phyloP scores from a whole-genome alignment of 805 yeast genomes.

The Spathaspora girioi region DNA sequence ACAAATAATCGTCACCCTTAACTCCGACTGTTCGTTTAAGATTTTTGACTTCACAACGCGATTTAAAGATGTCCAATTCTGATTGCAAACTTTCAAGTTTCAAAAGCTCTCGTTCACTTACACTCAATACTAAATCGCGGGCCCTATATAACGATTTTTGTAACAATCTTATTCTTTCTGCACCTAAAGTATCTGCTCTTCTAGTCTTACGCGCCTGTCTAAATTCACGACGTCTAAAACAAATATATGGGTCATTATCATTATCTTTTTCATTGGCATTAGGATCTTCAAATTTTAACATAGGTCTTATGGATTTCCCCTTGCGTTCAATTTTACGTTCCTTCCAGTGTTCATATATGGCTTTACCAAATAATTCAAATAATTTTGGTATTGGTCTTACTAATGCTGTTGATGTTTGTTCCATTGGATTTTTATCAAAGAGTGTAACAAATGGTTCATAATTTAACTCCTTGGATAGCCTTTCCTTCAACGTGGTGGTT shows the following conservation, averaged over 20 bases:
- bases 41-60: constrained; percentile 66
- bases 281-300: constrained; percentile 80
- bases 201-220: constrained; percentile 95
- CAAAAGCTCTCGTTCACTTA: constrained; percentile 70
- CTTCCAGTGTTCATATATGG: constrained; percentile 80
- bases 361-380: constrained; percentile 57
- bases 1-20: constrained; percentile 80
- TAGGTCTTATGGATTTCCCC: constrained; percentile 73
- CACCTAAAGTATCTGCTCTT: constrained; percentile 86
- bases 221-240: constrained; percentile 92
- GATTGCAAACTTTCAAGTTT: constrained; percentile 57
- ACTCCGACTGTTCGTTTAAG: constrained; percentile 73
- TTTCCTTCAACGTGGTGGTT: constrained; percentile 54
- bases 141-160: constrained; percentile 78
- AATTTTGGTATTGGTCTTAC: constrained; percentile 47
- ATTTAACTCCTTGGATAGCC: constrained; percentile 53
- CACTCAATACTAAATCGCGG: constrained; percentile 59
- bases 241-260: constrained; percentile 89
- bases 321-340: constrained; percentile 61
- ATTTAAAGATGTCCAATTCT: constrained; percentile 67
- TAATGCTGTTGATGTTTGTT: constrained; percentile 10
- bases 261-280: constrained; percentile 69
- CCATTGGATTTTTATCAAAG: constrained; percentile 46
- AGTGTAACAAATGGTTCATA: constrained; percentile 56
- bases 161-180: constrained; percentile 73